These are phyloP conservation scores for Moricandia moricandioides DNA, from an alignment of 345 rosid species.

Conservation along the genomic window DNA sequence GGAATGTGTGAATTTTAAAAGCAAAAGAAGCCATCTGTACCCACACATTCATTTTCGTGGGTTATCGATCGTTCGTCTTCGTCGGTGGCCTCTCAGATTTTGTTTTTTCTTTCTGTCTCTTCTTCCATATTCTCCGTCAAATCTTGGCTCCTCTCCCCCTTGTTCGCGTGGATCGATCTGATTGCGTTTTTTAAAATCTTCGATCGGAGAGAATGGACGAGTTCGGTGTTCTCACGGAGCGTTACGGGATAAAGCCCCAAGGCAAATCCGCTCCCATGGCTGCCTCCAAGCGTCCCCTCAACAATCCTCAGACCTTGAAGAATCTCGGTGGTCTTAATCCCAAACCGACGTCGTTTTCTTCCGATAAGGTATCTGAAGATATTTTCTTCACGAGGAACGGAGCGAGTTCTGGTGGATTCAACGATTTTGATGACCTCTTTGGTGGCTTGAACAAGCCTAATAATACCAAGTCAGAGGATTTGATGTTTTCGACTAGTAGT, in stretches of 20 bases:
- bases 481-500: slow-evolving; percentile 42
- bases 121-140: not conserved
- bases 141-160: not conserved
- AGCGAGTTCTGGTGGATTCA: slow-evolving; percentile 37
- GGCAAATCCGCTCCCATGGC: slow-evolving; percentile 92
- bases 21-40: not conserved
- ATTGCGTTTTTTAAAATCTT: not conserved
- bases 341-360: slow-evolving; percentile 19
- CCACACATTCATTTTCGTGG: not conserved
- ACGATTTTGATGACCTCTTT: slow-evolving; percentile 48
- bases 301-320: slow-evolving; percentile 24
- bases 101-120: not conserved
- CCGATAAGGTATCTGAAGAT: slow-evolving; percentile 39
- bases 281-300: slow-evolving; percentile 46
- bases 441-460: slow-evolving; percentile 40
- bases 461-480: slow-evolving; percentile 39
- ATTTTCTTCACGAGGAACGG: slow-evolving; percentile 27
- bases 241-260: slow-evolving; percentile 76
- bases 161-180: too few relatives aligned
- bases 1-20: too few relatives aligned
- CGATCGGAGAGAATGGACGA: slow-evolving; percentile 55
- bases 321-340: slow-evolving; percentile 12
- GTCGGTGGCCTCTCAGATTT: not conserved
- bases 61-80: not conserved
- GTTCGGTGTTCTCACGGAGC: slow-evolving; percentile 79